A percentile compares a stretch with the other conserved stretches of the same genome.
phyloP scores from a whole-genome alignment of 1,139 yeast species.

The Geotrichum macrosporum region DNA sequence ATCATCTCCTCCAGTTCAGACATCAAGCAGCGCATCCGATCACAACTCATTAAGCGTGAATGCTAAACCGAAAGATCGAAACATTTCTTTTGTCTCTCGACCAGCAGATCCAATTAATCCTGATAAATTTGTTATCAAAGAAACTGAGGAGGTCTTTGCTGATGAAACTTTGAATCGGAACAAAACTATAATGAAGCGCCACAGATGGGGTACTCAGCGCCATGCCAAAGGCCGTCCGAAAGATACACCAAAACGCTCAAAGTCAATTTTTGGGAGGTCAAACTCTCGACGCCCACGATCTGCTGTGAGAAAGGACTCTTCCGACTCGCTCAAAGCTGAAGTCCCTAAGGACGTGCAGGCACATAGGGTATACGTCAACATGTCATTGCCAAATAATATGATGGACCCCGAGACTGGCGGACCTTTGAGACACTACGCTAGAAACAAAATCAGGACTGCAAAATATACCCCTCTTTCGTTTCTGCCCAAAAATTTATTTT shows the following conservation, averaged over 20 bases:
- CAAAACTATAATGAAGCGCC: slow-evolving; percentile 54
- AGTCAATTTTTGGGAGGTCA: slow-evolving; percentile 26
- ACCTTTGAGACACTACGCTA: slow-evolving; percentile 57
- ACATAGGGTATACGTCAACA: slow-evolving; percentile 53
- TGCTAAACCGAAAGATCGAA: not conserved
- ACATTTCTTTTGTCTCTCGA: not conserved
- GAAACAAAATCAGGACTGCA: slow-evolving; percentile 93
- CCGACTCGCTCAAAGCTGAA: not conserved
- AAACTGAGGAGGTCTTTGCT: slow-evolving; percentile 14
- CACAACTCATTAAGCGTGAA: not conserved
- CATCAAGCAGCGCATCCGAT: too few species aligned
- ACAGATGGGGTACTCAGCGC: slow-evolving; percentile 89
- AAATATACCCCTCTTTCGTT: slow-evolving; percentile 89
- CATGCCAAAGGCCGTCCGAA: slow-evolving; percentile 66
- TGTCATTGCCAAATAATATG: slow-evolving; percentile 60
- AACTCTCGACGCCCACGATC: slow-evolving; percentile 3
- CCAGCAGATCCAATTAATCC: not conserved
- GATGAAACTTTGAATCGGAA: slow-evolving; percentile 24
- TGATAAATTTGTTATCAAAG: slow-evolving; percentile 7
- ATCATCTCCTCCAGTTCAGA: not conserved
- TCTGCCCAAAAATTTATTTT: slow-evolving; percentile 66
- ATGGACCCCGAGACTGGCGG: slow-evolving; percentile 56
- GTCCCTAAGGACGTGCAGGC: not conserved
- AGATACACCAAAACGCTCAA: slow-evolving; percentile 29
- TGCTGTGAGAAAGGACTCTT: not conserved